Percentiles rank a stretch among this genome's conserved stretches.
phyloP scores from a whole-genome alignment of 1,284 basidiomycete species.

The Athelia sp. region DNA sequence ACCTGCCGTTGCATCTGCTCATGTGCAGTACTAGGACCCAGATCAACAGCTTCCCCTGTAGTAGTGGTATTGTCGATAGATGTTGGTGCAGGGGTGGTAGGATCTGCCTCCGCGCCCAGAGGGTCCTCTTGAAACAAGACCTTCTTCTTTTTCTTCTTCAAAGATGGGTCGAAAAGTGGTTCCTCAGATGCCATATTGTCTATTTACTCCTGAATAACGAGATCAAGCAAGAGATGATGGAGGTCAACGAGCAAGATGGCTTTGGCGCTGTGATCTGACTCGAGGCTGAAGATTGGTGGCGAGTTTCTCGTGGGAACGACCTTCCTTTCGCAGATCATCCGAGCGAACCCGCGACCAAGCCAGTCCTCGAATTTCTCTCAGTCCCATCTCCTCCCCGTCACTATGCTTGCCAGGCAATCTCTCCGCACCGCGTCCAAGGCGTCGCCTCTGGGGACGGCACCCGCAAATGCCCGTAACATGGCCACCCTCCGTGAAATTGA shows the following conservation, averaged over 20 bases:
- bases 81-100: conserved; percentile 68
- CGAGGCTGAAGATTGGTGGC: conserved; percentile 7
- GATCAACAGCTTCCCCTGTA: conserved; percentile 65
- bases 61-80: conserved; percentile 62
- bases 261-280: neutral
- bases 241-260: neutral
- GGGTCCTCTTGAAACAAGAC: conserved; percentile 82
- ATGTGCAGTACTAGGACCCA: conserved; percentile 69
- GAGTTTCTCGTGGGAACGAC: neutral
- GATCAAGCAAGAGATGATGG: neutral
- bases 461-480: conserved; percentile 78
- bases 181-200: conserved; percentile 55
- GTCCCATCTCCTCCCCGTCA: conserved; percentile 16
- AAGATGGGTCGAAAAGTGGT: conserved; percentile 76
- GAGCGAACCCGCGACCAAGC: conserved; percentile 32
- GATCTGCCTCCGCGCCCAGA: conserved; percentile 77
- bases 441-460: conserved; percentile 54
- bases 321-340: conserved; percentile 16
- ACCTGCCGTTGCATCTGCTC: conserved; percentile 62
- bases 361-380: conserved; percentile 11
- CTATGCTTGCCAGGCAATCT: conserved; percentile 65
- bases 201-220: neutral
- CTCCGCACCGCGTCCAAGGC: conserved; percentile 58
- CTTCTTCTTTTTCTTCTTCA: conserved; percentile 86
- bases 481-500: conserved; percentile 98